Percentiles rank a stretch among this genome's conserved stretches.
Conservation (phyloP, 1,284 basidiomycete species). For the Malassezia yamatoensis region DNA sequence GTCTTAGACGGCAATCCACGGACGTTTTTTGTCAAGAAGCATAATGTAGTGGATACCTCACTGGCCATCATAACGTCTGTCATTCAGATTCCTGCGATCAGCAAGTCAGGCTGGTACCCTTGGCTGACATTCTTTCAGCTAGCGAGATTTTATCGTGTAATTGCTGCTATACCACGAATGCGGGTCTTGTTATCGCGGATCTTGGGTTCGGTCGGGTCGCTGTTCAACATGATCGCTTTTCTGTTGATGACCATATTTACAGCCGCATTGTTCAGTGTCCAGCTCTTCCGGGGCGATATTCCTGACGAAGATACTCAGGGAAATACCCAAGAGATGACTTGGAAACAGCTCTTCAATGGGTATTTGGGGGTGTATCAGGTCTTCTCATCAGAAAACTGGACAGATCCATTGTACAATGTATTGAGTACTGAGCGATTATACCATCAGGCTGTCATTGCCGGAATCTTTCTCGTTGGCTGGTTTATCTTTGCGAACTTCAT, state of each 20-base stretch:
- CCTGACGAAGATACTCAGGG: constrained; percentile 40
- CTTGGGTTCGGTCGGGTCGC: constrained; percentile 82
- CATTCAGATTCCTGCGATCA: constrained; percentile 74
- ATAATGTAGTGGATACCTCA: constrained; percentile 70
- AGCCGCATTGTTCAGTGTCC: constrained; percentile 68
- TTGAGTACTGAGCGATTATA: constrained; percentile 59
- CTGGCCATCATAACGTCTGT: constrained; percentile 69
- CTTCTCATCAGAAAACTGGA: constrained; percentile 94
- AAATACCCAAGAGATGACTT: constrained; percentile 58
- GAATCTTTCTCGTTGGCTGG: constrained; percentile 73
- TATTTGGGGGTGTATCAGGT: constrained; percentile 84
- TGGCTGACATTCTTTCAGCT: constrained; percentile 91
- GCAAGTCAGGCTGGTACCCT: constrained; percentile 59
- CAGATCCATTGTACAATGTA: constrained; percentile 64
- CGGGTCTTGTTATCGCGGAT: constrained; percentile 54
- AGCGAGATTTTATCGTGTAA: constrained; percentile 82
- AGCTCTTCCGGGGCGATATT: constrained; percentile 67
- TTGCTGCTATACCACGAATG: constrained; percentile 78
- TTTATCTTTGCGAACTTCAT: constrained; percentile 90
- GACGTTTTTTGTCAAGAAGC: constrained; percentile 58
- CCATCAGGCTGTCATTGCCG: constrained; percentile 64
- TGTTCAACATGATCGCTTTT: constrained; percentile 88
- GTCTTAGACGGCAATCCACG: constrained; percentile 73
- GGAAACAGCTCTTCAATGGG: constrained; percentile 76
- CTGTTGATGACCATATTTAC: constrained; percentile 79